Percentiles rank a stretch among this genome's conserved stretches.
Evolutionary conservation across 129 eudicot genomes (phyloP).

Genomic region (Chrysanthemum seticuspe): DNA sequence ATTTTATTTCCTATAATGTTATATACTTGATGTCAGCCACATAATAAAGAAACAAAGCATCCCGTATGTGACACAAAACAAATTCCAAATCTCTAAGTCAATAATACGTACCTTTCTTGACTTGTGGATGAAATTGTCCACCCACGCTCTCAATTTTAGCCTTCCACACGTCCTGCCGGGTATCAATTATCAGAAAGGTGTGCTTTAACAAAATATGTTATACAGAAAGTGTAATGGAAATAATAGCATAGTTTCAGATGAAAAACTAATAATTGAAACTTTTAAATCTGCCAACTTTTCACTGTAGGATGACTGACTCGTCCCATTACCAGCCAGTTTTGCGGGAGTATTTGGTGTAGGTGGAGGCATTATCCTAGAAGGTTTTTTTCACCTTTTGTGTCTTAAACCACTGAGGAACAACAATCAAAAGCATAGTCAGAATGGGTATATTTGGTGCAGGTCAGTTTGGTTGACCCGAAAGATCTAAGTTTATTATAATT

Average conservation of each 20-base stretch:
- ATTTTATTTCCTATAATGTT: too few relatives aligned
- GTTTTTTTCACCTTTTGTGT: constrained; percentile 67
- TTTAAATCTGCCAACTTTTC: constrained; percentile 70
- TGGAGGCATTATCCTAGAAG: constrained; percentile 70
- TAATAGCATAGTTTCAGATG: constrained; percentile 52
- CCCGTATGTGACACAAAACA: too few relatives aligned
- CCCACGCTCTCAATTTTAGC: constrained; percentile 64
- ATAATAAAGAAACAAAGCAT: too few relatives aligned
- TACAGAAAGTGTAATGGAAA: background rate
- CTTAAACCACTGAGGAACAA: constrained; percentile 73
- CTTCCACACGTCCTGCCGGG: constrained; percentile 60
- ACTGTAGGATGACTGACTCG: constrained; percentile 42
- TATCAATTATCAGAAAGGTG: constrained; percentile 1
- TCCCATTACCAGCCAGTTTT: constrained; percentile 37
- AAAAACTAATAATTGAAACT: constrained; percentile 55
- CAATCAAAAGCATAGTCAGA: constrained; percentile 11
- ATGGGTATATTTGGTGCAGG: background rate
- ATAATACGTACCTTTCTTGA: constrained; percentile 62
- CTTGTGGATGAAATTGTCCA: constrained; percentile 66
- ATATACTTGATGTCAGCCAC: too few relatives aligned
- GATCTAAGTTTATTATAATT: too few relatives aligned
- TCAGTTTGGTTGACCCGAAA: too few relatives aligned
- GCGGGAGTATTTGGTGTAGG: constrained; percentile 44
- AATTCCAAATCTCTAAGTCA: background rate
- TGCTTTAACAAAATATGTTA: background rate